These are phyloP conservation scores for Leucocoprinus birnbaumii DNA, from an alignment of 768 basidiomycete species.

Conservation along the genomic window DNA sequence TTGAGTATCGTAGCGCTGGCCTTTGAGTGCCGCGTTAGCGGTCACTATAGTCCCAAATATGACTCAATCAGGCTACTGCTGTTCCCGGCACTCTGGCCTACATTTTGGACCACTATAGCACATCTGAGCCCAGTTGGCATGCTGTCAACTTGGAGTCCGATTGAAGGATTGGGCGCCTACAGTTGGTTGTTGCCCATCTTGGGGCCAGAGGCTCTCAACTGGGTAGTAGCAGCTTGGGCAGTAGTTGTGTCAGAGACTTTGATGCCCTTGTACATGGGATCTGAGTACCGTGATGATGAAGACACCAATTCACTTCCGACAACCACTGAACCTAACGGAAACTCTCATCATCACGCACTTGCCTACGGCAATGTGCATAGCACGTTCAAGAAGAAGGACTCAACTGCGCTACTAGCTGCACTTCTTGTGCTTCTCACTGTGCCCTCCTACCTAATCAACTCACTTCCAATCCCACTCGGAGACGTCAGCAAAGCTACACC, in stretches of 20 bases:
- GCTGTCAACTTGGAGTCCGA: conserved; percentile 69
- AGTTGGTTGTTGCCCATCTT: conserved; percentile 56
- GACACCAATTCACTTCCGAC: not conserved
- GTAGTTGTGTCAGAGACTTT: conserved; percentile 54
- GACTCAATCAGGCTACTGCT: conserved; percentile 46
- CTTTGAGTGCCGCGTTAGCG: conserved; percentile 32
- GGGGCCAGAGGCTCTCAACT: conserved; percentile 66
- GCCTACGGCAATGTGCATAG: not conserved
- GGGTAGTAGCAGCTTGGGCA: conserved; percentile 76
- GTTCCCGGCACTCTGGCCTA: conserved; percentile 72
- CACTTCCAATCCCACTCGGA: conserved; percentile 37
- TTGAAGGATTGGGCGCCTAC: conserved; percentile 51
- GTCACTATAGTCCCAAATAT: conserved; percentile 20
- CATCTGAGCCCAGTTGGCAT: conserved; percentile 66
- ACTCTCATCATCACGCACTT: not conserved
- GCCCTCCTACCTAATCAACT: conserved; percentile 50
- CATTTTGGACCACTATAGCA: conserved; percentile 53
- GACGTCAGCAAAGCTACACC: conserved; percentile 44
- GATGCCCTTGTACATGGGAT: conserved; percentile 55
- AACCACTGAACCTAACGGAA: not conserved
- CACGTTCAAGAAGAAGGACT: conserved; percentile 10
- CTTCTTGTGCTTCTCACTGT: conserved; percentile 44
- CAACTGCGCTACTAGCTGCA: conserved; percentile 31
- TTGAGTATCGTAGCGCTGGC: conserved; percentile 38
- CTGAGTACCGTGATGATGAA: conserved; percentile 22